Conservation (phyloP, 495 filamentous ascomycete species). For the Daldinia vernicosa region DNA sequence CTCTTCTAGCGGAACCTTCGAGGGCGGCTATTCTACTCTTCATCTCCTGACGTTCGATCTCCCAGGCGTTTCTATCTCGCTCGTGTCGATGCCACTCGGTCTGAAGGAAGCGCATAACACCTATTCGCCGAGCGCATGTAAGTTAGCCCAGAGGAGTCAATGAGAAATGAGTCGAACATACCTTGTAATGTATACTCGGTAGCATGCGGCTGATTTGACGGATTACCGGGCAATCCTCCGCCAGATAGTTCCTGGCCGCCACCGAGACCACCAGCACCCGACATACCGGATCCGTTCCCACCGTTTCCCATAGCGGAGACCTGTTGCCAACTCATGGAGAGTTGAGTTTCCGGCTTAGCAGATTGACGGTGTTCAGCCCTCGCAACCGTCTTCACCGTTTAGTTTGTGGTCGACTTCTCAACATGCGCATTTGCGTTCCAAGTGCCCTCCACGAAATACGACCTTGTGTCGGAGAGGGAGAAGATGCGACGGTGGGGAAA, state of each 20-base stretch:
- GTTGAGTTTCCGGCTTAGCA: constrained; percentile 15
- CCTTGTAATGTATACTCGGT: constrained; percentile 99
- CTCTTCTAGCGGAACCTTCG: constrained; percentile 85
- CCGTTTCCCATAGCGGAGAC: constrained; percentile 43
- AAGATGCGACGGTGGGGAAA: constrained; percentile 18
- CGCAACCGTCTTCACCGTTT: constrained; percentile 44
- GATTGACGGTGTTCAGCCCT: constrained; percentile 33
- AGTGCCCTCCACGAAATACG: constrained; percentile 20
- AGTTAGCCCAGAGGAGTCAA: constrained; percentile 18
- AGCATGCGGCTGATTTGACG: constrained; percentile 71
- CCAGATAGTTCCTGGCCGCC: constrained; percentile 44
- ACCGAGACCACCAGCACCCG: constrained; percentile 26
- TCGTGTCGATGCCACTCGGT: constrained; percentile 99
- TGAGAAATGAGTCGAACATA: constrained; percentile 44
- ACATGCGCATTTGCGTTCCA: constrained; percentile 44
- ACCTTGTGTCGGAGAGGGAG: constrained; percentile 16
- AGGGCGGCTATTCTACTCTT: constrained; percentile 96
- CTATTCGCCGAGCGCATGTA: constrained; percentile 60
- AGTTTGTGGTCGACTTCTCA: constrained; percentile 19
- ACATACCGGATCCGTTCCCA: constrained; percentile 40
- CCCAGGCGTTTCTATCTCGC: constrained; percentile 97
- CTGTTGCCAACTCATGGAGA: constrained; percentile 47
- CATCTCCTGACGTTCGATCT: constrained; percentile 99
- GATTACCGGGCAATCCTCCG: constrained; percentile 25
- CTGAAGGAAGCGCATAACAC: constrained; percentile 99